Evolutionary conservation across 148 eudicot genomes (phyloP).

Genomic region (Spergularia marina): DNA sequence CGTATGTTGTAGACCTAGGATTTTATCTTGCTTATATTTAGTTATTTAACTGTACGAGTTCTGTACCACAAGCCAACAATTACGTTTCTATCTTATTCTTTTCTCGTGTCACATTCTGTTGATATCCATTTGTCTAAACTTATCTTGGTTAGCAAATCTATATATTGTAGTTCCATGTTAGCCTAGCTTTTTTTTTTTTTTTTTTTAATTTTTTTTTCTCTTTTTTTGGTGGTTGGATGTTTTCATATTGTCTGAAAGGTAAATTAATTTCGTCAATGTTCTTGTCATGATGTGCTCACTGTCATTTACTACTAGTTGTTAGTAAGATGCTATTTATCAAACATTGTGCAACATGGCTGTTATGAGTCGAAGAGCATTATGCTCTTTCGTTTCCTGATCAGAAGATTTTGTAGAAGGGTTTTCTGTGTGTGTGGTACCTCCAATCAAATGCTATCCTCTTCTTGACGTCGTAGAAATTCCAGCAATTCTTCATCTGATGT

Average conservation of each 20-base stretch:
- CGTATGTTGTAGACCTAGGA: not conserved
- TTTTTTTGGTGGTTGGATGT: too few species aligned
- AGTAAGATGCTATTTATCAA: not conserved
- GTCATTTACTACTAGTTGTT: not conserved
- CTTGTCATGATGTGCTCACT: not conserved
- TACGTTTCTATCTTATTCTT: not conserved
- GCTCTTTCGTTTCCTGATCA: not conserved
- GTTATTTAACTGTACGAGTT: not conserved
- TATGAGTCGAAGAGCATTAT: not conserved
- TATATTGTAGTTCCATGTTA: too few species aligned
- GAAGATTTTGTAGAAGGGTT: not conserved
- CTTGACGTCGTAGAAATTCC: not conserved
- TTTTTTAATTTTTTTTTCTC: too few species aligned
- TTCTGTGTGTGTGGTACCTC: too few species aligned
- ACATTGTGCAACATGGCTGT: not conserved
- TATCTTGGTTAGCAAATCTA: too few species aligned
- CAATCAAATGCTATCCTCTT: not conserved
- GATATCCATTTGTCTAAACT: too few species aligned
- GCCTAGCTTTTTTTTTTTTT: too few species aligned
- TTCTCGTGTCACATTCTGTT: not conserved
- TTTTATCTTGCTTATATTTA: not conserved
- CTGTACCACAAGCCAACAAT: not conserved
- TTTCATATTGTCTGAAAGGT: too few species aligned
- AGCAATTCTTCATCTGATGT: not conserved
- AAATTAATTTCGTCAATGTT: too few species aligned